Base-by-base conservation (phyloP, 2,329 filamentous ascomycete species). In the Talaromyces piceae region DNA sequence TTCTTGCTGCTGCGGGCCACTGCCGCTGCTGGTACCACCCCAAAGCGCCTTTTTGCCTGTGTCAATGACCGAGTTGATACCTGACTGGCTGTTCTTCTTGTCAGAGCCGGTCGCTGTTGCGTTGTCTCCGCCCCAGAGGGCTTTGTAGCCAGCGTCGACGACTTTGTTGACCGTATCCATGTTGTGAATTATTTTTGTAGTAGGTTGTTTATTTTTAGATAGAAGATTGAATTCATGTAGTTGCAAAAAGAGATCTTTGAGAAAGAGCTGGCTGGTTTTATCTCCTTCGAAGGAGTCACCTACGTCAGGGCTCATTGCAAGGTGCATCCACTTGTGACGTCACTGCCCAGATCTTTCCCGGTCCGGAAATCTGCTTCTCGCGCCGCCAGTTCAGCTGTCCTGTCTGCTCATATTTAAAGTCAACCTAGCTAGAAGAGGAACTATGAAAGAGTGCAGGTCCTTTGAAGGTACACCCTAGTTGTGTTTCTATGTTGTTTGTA, bases 131-230 rank as follows among this genome's bases (percentile, higher is more conserved):
- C 53, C 49, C 53, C 53, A 55, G 37, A 52, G 49, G 31, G 45
- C 53, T 27, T 74, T 74, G 20, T 73, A 72, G 26, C 77, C 75
- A 4, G 72, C 66, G 12, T 63, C 61, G 27, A 77, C 75, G 49
- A 81, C 70, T 64, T 62, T 63, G 67, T 73, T 83, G 59, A 87
- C 73, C 28, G 81, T 78, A 54, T 87, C 84, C 83, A 87, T 87
- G 43, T 18, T 45, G 30, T 16, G 9, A 16, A 23, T 13, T 13
- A 25, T 41, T 12, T 31, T 31, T 30, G 13, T 12, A 12, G 13
- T 9, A 12, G 3, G 27, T 30, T 30, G 13, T 6, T 41, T n/a
- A 2, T 23, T 8, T 41, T 3, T 22, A 41, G 9, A 23, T 5
- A 41, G 16, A 20, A 12, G 4, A 43, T 13, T 16, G 25, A 23